Evolutionary conservation across 1,284 basidiomycete genomes (phyloP), one percentile per base, ranked within the genome.

Genomic region (Cutaneotrichosporon daszewskae): DNA sequence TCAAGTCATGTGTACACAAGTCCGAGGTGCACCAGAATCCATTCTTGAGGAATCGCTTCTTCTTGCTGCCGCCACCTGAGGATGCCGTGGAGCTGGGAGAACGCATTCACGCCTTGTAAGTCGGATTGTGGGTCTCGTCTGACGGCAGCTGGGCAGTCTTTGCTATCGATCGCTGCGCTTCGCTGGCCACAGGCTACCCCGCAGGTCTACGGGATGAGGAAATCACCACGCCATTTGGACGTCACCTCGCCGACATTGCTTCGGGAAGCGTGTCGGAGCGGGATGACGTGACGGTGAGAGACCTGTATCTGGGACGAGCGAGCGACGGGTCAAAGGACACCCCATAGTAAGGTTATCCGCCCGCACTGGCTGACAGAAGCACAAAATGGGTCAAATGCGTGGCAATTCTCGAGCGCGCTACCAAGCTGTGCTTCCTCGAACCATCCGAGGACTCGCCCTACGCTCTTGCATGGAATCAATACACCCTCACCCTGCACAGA

Each of bases 61-160:
- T 55, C 38, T 47, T 69, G 1, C 48, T 69, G 5, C 60, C 59
- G 8, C 62, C 67, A 13, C 59, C 64, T 0, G 61, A 62, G 36
- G 65, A 69, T 37, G 54, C 62, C 0, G 40, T 67, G 6, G 67
- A 69, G 37, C 51, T 69, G 11, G 67, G 58, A 1, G 65, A 69
- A 42, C 47, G 67, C 1, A 62, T 69, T 1, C 59, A 63, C 29
- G 57, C 60, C 3, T 69, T 69, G 61, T 67, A 31, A 54, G 64
- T 53, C 16, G 20, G 11, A 3, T 28, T 18, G 23, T 34, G 23
- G n/a, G n/a, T n/a, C n/a, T 17, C 16, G 17, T 12, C 13, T n/a
- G 5, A 31, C 6, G 13, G 11, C 32, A 65, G 64, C 55, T 69
- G 67, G 67, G 55, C 57, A 6, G 55, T 61, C 1, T 60, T 53